These are phyloP conservation scores for Aspergillus fructus DNA, from an alignment of 2,329 filamentous ascomycete species.

Conservation along the genomic window DNA sequence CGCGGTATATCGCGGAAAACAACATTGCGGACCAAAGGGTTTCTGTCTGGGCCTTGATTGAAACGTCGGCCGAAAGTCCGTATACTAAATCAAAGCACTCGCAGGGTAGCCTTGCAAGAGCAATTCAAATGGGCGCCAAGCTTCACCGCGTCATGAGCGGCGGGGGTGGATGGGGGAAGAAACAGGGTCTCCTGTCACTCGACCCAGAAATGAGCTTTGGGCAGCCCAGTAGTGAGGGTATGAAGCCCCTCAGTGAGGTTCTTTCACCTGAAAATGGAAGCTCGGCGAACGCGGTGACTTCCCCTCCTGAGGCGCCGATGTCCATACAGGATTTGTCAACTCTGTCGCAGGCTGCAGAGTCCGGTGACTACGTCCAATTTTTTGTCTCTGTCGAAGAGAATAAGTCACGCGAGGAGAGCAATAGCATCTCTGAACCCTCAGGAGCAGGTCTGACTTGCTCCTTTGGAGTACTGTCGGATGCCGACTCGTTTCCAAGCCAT, in stretches of 20 bases:
- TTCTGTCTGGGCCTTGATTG: slow-evolving; percentile 44
- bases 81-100: slow-evolving; percentile 11
- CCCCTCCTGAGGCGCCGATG: slow-evolving; percentile 22
- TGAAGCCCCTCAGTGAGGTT: slow-evolving; percentile 25
- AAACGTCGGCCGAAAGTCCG: slow-evolving; percentile 23
- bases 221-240: slow-evolving; percentile 15
- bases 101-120: slow-evolving; percentile 24
- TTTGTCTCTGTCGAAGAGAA: slow-evolving; percentile 35
- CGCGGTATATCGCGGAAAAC: slow-evolving; percentile 39
- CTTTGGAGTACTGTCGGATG: slow-evolving; percentile 34
- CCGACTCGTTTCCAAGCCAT: slow-evolving; percentile 17
- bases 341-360: slow-evolving; percentile 39
- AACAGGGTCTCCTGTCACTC: slow-evolving; percentile 43
- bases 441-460: slow-evolving; percentile 23
- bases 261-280: slow-evolving; percentile 15
- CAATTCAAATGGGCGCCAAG: slow-evolving; percentile 35
- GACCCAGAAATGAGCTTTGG: slow-evolving; percentile 40
- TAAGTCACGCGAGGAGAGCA: not conserved
- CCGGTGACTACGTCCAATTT: slow-evolving; percentile 43
- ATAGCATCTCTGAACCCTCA: not conserved
- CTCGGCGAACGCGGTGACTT: not conserved
- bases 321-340: slow-evolving; percentile 34
- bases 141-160: slow-evolving; percentile 45
- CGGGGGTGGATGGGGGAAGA: slow-evolving; percentile 48
- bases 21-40: slow-evolving; percentile 37